phyloP scores from a whole-genome alignment of 2,329 filamentous ascomycete species.

The Pseudogymnoascus sp. region DNA sequence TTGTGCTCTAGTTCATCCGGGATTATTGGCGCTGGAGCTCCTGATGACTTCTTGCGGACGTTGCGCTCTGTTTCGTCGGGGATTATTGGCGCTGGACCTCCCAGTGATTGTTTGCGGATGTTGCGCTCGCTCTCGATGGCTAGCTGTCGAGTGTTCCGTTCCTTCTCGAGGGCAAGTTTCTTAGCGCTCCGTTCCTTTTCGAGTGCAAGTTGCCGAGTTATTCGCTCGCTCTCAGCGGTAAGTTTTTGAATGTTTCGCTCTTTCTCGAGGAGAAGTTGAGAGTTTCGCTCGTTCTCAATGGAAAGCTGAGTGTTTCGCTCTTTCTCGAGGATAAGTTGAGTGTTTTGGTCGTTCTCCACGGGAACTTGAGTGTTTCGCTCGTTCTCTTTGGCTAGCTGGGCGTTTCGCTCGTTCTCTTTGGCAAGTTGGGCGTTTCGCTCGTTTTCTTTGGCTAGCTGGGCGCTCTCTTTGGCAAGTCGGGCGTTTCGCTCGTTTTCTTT shows the following conservation, averaged over 20 bases:
- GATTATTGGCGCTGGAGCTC: background rate
- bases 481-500: background rate
- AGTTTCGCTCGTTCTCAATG: background rate
- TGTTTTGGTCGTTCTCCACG: background rate
- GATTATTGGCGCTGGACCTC: background rate
- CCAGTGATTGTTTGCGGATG: background rate
- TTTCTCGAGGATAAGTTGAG: background rate
- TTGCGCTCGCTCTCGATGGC: background rate
- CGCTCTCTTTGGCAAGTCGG: too few species aligned
- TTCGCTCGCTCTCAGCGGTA: background rate
- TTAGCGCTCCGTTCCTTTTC: background rate
- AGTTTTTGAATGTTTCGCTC: background rate
- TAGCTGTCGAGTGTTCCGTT: background rate
- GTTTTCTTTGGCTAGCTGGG: too few species aligned
- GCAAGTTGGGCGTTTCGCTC: background rate
- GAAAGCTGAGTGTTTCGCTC: background rate
- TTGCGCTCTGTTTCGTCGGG: background rate
- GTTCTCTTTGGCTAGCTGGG: background rate
- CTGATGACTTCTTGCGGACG: background rate
- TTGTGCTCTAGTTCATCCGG: slow-evolving; percentile 42
- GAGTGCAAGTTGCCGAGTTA: background rate
- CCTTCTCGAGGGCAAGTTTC: background rate
- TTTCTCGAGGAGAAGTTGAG: background rate
- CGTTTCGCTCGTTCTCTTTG: background rate
- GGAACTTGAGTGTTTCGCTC: background rate